phyloP scores from a whole-genome alignment of 805 yeast species.

The Candida verbasci region DNA sequence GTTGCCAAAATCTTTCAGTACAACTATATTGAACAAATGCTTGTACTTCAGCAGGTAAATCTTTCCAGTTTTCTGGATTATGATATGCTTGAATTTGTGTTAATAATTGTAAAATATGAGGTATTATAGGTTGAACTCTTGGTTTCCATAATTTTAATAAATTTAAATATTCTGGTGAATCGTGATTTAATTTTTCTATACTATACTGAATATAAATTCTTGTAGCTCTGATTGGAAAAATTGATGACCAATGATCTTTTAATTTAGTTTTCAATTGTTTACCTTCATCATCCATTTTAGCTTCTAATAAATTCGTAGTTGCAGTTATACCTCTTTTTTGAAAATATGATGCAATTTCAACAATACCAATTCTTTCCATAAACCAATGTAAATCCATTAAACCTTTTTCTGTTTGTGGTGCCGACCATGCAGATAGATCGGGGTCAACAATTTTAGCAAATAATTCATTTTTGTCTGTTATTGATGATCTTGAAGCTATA shows the following conservation, averaged over 20 bases:
- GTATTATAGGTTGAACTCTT: constrained; percentile 84
- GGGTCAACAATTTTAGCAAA: constrained; percentile 91
- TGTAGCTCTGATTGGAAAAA: constrained; percentile 94
- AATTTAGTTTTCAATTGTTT: constrained; percentile 67
- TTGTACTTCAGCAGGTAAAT: constrained; percentile 84
- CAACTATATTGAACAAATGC: constrained; percentile 87
- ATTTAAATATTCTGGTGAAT: constrained; percentile 66
- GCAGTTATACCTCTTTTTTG: constrained; percentile 77
- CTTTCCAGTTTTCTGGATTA: constrained; percentile 88
- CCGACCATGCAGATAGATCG: constrained; percentile 88
- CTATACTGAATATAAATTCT: constrained; percentile 93
- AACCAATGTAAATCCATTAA: constrained; percentile 91
- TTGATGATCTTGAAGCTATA: constrained; percentile 81
- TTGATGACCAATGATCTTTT: constrained; percentile 87
- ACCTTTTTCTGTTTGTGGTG: constrained; percentile 86
- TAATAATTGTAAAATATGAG: constrained; percentile 81
- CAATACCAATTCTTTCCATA: constrained; percentile 96
- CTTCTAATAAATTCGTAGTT: constrained; percentile 65
- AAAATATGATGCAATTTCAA: constrained; percentile 87
- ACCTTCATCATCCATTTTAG: constrained; percentile 90
- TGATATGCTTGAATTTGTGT: constrained; percentile 93
- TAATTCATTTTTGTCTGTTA: constrained; percentile 67
- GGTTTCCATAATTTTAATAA: constrained; percentile 86
- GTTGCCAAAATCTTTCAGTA: constrained; percentile 96
- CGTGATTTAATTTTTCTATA: constrained; percentile 82